Conservation (phyloP, 2,329 filamentous ascomycete species). For the Aspergillus uvarum region DNA sequence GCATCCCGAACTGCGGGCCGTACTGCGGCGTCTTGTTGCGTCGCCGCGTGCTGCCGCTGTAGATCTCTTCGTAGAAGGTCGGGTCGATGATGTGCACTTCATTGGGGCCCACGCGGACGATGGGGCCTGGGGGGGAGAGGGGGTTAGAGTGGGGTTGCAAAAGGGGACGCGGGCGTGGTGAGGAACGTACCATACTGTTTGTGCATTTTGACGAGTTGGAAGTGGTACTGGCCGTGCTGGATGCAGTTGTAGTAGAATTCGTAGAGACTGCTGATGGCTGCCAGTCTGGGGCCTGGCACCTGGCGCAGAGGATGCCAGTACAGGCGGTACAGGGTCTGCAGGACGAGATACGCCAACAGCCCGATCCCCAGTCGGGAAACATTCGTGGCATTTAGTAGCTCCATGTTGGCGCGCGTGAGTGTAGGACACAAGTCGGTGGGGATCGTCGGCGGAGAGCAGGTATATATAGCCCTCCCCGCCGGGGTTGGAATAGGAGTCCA, state of each 20-base stretch:
- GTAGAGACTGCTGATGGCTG: slow-evolving; percentile 28
- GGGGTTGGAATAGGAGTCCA: no score
- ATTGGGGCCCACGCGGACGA: slow-evolving; percentile 39
- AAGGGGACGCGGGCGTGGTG: no score
- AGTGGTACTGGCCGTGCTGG: slow-evolving; percentile 23
- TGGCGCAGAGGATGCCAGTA: slow-evolving; percentile 32
- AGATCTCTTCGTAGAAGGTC: slow-evolving; percentile 35
- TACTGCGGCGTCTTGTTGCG: slow-evolving; percentile 26
- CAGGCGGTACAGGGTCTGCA: slow-evolving; percentile 23
- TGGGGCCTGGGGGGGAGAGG: slow-evolving; percentile 25
- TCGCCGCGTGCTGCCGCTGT: slow-evolving; percentile 19
- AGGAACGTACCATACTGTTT: slow-evolving; percentile 26
- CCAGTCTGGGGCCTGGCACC: slow-evolving; percentile 35
- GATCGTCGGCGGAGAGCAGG: no score
- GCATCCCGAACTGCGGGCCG: slow-evolving; percentile 13
- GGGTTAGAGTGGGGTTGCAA: not conserved
- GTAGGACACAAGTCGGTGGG: no score
- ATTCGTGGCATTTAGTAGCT: not conserved
- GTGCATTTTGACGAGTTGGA: slow-evolving; percentile 26
- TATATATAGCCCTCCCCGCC: no score
- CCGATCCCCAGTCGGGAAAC: not conserved
- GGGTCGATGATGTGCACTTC: slow-evolving; percentile 40
- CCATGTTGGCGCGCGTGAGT: not conserved
- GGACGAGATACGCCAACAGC: not conserved
- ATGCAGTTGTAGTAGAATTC: slow-evolving; percentile 32